These are phyloP conservation scores for Plantago ovata DNA, from an alignment of 257 asterid species.

Conservation along the genomic window DNA sequence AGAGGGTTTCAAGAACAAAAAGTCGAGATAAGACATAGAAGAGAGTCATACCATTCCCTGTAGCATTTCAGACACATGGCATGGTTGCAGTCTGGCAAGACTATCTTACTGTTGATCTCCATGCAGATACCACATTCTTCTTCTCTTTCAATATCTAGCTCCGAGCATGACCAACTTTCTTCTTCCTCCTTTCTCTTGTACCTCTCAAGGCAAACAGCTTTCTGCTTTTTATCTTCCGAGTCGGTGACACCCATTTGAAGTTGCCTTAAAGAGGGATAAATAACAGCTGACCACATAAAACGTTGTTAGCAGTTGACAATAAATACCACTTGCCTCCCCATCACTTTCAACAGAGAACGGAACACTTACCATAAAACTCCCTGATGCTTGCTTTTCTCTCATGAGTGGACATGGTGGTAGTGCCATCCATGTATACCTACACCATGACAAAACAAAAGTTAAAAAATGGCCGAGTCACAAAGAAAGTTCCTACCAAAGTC, in stretches of 20 bases:
- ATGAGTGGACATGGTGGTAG: slow-evolving; percentile 90
- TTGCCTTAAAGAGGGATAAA: slow-evolving; percentile 87
- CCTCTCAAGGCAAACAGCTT: slow-evolving; percentile 69
- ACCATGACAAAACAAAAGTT: slow-evolving; percentile 15
- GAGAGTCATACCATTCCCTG: slow-evolving; percentile 69
- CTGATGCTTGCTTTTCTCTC: slow-evolving; percentile 93
- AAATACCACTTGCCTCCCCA: too few species aligned
- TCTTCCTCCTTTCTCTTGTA: slow-evolving; percentile 75
- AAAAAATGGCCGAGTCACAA: slow-evolving; percentile 5
- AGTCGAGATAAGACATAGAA: background rate
- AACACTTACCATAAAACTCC: slow-evolving; percentile 78
- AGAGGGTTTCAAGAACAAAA: background rate
- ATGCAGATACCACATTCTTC: slow-evolving; percentile 98
- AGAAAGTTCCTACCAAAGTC: background rate
- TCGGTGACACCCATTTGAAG: slow-evolving; percentile 82
- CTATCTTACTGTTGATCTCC: slow-evolving; percentile 81
- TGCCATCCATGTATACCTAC: slow-evolving; percentile 92
- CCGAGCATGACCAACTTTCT: slow-evolving; percentile 43
- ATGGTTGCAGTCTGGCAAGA: slow-evolving; percentile 83
- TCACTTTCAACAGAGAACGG: slow-evolving; percentile 5
- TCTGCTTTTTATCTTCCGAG: slow-evolving; percentile 82
- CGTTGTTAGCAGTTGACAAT: slow-evolving; percentile 19
- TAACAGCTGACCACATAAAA: slow-evolving; percentile 58
- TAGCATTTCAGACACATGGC: slow-evolving; percentile 92
- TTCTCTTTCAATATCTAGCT: slow-evolving; percentile 77